Evolutionary conservation across 331 rosid species (phyloP), one percentile per base, ranked within the genome.

Genomic region (Phaseolus coccineus): DNA sequence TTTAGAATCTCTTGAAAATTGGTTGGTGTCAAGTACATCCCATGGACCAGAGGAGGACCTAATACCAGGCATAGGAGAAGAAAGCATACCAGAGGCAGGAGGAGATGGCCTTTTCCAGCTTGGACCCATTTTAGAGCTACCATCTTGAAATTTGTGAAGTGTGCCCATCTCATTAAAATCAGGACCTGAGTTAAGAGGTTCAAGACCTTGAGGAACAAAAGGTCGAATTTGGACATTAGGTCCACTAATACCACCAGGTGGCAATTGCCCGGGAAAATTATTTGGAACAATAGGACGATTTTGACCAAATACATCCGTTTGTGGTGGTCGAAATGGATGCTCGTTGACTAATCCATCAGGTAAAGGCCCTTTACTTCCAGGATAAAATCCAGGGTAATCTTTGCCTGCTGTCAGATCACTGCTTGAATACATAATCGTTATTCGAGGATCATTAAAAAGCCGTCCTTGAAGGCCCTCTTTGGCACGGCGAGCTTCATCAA

Each of bases 401-500:
- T 85, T 87, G 51, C 91, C 90, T 66, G 94, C 92, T 74, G 88
- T 87, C 71, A 85, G 73, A 14, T 86, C 98, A 83, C 91, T 89
- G 86, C 88, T 91, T 22, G 93, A 91, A 81, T 85, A 93, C 98
- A 87, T 89, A 67, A 93, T 89, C 8, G 85, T 83, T 75, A 91
- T 91, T 74, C 92, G 90, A 80, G 98, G 93, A 79, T 93, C 98
- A 74, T 91, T 93, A 79, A 93, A 91, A 80, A 91, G 93, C 44
- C 88, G 86, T 44, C 97, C 97, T 82, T 91, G 93, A 80, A 93
- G 90, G 31, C 97, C 95, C 83, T 93, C 98, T 84, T 91, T 90
- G n/a, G 98, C 98, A 47, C 93, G 95, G 31, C 87, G 83, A 57
- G 97, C 98, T 85, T 93, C 98, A 69, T 91, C 98, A 47, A 85